Base-by-base conservation (phyloP, 495 filamentous ascomycete species). In the Penicillium lividum region DNA sequence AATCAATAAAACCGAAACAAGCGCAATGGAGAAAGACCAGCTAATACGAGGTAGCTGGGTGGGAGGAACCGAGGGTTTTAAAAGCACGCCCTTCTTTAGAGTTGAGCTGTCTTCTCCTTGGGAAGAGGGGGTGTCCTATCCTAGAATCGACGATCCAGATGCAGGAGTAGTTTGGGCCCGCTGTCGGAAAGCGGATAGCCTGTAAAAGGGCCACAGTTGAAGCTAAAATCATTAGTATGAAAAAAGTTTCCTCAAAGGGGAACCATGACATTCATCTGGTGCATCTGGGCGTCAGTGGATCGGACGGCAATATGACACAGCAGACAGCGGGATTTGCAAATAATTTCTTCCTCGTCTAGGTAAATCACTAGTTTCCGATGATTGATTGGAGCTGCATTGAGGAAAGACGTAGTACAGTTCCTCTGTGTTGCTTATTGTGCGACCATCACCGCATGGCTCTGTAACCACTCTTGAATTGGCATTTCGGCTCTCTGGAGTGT, bases 221-320 rank as follows among this genome's bases (percentile, higher is more conserved):
- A 57, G 61, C 56, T 62, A 69, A 62, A 62, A 64, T 60, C 53
- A 51, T 43, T 60, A 54, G 61, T 57, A 40, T 56, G 22, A 48
- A 44, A 28, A 42, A 30, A 50, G 51, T 25, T 30, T 15, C 46
- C 46, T 54, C 25, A 18, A 54, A 59, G 57, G 43, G 47, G 52
- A 46, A 52, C 31, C 49, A 40, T 40, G 16, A 25, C 13, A 38
- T 44, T 34, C 47, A 48, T 54, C 50, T 57, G 43, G 54, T 58
- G 50, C 50, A 48, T 57, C 51, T 36, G 33, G 38, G 48, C 28
- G 38, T 57, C 5, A 11, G 46, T 49, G 46, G 46, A 31, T 49
- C 51, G 25, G 29, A 36, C 31, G 40, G 25, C 58, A 64, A 69
- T 69, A 69, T 69, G 67, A 69, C 51, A 69, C 67, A 62, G 58